Percentiles rank a stretch among this genome's conserved stretches.
phyloP scores from a whole-genome alignment of 495 filamentous ascomycete species.

The Massariosphaeria phaeospora region DNA sequence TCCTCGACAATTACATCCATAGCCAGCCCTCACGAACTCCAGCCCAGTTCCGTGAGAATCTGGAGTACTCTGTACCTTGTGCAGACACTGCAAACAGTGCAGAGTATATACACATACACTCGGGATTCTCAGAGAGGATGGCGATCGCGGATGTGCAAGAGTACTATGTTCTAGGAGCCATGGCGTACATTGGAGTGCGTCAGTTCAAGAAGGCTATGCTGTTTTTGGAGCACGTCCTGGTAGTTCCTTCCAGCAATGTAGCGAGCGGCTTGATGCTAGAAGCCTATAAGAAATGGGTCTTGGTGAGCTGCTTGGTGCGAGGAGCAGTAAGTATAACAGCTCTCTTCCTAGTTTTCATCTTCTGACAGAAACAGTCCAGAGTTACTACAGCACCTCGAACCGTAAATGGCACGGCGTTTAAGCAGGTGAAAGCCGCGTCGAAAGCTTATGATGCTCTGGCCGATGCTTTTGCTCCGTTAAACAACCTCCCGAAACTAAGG shows the following conservation, averaged over 20 bases:
- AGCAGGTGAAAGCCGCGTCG: constrained; percentile 53
- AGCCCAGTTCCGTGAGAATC: constrained; percentile 12
- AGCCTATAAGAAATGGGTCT: constrained; percentile 88
- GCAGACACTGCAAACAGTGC: constrained; percentile 34
- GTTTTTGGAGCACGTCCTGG: constrained; percentile 64
- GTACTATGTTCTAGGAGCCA: constrained; percentile 73
- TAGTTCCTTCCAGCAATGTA: constrained; percentile 54
- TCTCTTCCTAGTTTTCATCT: neutral
- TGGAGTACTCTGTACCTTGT: constrained; percentile 32
- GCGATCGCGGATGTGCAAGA: constrained; percentile 58
- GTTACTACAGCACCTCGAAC: constrained; percentile 41
- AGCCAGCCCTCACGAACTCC: constrained; percentile 51
- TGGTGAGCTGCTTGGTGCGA: constrained; percentile 67
- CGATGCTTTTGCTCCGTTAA: constrained; percentile 56
- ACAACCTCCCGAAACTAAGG: constrained; percentile 52
- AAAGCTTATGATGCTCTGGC: constrained; percentile 70
- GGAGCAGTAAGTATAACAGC: constrained; percentile 54
- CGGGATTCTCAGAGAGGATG: constrained; percentile 56
- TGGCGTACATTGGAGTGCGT: constrained; percentile 68
- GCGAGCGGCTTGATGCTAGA: constrained; percentile 77
- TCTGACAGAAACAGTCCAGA: constrained; percentile 10
- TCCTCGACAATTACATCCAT: constrained; percentile 64
- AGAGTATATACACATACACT: constrained; percentile 52
- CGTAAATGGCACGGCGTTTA: constrained; percentile 48
- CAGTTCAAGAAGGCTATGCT: constrained; percentile 68